A percentile compares a stretch with the other conserved stretches of the same genome.
Evolutionary conservation across 2,329 filamentous ascomycete species (phyloP).

Genomic region (Aspergillus intermedius): DNA sequence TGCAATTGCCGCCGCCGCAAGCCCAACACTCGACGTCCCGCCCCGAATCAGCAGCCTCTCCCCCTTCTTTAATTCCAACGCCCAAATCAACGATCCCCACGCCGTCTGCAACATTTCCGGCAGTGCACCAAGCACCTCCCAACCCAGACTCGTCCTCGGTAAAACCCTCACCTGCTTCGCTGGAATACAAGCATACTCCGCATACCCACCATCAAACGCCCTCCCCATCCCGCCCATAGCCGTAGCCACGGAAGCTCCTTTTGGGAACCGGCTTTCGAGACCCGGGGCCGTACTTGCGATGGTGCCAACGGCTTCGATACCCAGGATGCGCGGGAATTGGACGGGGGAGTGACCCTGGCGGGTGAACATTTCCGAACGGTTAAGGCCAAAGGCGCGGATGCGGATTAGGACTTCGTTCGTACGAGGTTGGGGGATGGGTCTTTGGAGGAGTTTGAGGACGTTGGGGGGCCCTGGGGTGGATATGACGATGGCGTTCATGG

Average conservation of each 20-base stretch:
- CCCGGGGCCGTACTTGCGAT: constrained; percentile 30
- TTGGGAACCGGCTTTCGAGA: constrained; percentile 25
- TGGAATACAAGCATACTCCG: constrained; percentile 44
- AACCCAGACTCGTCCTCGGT: constrained; percentile 31
- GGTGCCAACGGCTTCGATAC: constrained; percentile 43
- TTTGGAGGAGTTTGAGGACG: constrained; percentile 33
- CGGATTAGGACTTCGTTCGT: constrained; percentile 37
- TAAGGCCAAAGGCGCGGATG: constrained; percentile 42
- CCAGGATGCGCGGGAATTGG: constrained; percentile 39
- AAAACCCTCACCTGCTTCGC: constrained; percentile 32
- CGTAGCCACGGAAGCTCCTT: constrained; percentile 40
- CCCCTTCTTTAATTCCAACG: constrained; percentile 32
- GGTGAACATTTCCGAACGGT: constrained; percentile 43
- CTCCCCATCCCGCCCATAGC: constrained; percentile 47
- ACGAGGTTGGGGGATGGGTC: constrained; percentile 35
- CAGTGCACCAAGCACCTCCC: constrained; percentile 42
- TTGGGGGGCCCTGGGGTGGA: constrained; percentile 33
- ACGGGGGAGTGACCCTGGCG: constrained; percentile 41
- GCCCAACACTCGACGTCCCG: constrained; percentile 44
- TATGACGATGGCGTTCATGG: constrained; percentile 43
- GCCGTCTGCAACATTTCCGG: constrained; percentile 50
- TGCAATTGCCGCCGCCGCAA: constrained; percentile 43
- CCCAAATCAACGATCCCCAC: constrained; percentile 39
- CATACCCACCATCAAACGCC: constrained; percentile 45
- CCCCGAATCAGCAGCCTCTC: constrained; percentile 46